A percentile compares a stretch with the other conserved stretches of the same genome.
Evolutionary conservation across 2,329 filamentous ascomycete genomes (phyloP).

Genomic region (Paecilomyces niveus): DNA sequence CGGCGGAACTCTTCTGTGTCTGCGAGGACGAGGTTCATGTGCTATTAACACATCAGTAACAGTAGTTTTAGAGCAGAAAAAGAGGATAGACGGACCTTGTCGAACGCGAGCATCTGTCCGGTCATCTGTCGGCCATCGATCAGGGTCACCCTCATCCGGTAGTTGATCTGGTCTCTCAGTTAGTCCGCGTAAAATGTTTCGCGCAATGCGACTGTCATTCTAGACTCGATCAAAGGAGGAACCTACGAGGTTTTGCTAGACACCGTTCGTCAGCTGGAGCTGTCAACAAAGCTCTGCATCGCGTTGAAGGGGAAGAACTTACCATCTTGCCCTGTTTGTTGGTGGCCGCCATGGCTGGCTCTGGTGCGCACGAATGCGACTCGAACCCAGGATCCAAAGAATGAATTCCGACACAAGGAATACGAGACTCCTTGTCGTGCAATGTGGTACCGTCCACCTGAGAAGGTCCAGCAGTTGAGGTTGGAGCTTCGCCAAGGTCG

Average conservation of each 20-base stretch:
- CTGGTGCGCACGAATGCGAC: slow-evolving; percentile 41
- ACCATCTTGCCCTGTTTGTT: slow-evolving; percentile 99
- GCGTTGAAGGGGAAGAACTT: slow-evolving; percentile 41
- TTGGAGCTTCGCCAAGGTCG: neutral
- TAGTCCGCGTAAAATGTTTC: slow-evolving; percentile 48
- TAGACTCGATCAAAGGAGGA: slow-evolving; percentile 27
- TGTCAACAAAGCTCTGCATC: slow-evolving; percentile 43
- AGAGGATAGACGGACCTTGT: slow-evolving; percentile 61
- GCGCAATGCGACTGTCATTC: slow-evolving; percentile 94
- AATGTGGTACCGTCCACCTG: neutral
- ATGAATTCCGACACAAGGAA: slow-evolving; percentile 12
- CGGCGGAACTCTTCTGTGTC: slow-evolving; percentile 97
- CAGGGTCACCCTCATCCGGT: slow-evolving; percentile 95
- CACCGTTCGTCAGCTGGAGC: slow-evolving; percentile 49
- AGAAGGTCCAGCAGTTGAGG: neutral
- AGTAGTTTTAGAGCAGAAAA: neutral
- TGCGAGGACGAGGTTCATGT: slow-evolving; percentile 98
- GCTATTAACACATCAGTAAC: slow-evolving; percentile 45
- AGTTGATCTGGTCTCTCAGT: slow-evolving; percentile 72
- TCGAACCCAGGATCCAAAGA: slow-evolving; percentile 21
- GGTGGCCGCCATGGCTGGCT: slow-evolving; percentile 51
- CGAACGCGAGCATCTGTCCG: slow-evolving; percentile 96
- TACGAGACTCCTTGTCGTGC: neutral
- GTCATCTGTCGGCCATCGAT: slow-evolving; percentile 95
- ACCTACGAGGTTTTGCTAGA: slow-evolving; percentile 60